Evolutionary conservation across 2,329 filamentous ascomycete genomes (phyloP).

Genomic region (Sporothrix pseudoabietina): DNA sequence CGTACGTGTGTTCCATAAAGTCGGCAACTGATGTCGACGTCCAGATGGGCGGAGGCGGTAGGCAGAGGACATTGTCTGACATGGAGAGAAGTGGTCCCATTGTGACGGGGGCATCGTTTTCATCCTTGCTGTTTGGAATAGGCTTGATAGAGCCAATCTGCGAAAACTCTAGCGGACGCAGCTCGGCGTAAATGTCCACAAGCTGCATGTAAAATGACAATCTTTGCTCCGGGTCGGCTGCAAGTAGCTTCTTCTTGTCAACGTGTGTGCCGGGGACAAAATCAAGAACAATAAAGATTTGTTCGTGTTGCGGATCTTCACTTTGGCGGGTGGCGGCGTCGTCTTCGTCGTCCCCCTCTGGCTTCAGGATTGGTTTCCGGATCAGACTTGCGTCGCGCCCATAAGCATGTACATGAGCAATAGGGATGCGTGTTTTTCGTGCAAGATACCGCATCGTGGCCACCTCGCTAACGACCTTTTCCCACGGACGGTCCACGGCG

Average conservation of each 20-base stretch:
- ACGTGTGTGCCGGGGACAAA: slow-evolving; percentile 35
- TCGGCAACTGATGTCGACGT: background rate
- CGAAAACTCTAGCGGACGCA: slow-evolving; percentile 36
- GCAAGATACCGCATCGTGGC: slow-evolving; percentile 36
- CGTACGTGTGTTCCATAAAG: slow-evolving; percentile 17
- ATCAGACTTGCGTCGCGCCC: slow-evolving; percentile 29
- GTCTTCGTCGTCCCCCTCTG: background rate
- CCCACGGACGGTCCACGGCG: slow-evolving; percentile 35
- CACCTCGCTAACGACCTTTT: slow-evolving; percentile 39
- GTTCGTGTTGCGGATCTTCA: slow-evolving; percentile 10
- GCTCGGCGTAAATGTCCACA: slow-evolving; percentile 37
- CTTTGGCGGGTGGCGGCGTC: background rate
- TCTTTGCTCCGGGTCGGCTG: slow-evolving; percentile 10
- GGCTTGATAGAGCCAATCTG: slow-evolving; percentile 38
- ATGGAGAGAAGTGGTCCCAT: slow-evolving; percentile 35
- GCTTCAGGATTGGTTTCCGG: background rate
- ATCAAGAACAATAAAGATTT: slow-evolving; percentile 36
- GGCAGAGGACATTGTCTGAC: slow-evolving; percentile 24
- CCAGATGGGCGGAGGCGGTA: background rate
- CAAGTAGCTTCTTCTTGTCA: slow-evolving; percentile 29
- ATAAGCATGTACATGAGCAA: slow-evolving; percentile 36
- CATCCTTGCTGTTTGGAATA: slow-evolving; percentile 30
- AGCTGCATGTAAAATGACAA: slow-evolving; percentile 34
- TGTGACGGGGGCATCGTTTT: background rate
- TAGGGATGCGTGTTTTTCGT: slow-evolving; percentile 35